These are phyloP conservation scores for Colletotrichum limetticola DNA, from an alignment of 2,329 filamentous ascomycete genomes.

Conservation along the genomic window DNA sequence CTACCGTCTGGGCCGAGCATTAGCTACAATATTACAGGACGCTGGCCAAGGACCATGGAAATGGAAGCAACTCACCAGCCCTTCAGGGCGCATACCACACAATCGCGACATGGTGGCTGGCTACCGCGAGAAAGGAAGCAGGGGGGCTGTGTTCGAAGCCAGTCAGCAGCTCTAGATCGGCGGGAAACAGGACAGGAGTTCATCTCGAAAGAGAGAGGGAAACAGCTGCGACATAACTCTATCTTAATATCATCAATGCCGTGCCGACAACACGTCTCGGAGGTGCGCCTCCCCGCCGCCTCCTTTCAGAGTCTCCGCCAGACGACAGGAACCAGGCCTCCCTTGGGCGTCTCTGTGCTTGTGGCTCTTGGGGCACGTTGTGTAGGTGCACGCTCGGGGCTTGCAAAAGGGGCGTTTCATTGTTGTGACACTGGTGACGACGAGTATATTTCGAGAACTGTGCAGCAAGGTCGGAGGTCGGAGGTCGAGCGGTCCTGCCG, in stretches of 20 bases:
- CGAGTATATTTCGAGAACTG: constrained; percentile 31
- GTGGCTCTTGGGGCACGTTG: constrained; percentile 20
- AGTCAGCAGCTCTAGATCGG: constrained; percentile 20
- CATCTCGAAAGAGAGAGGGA: constrained; percentile 12
- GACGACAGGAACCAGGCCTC: not conserved
- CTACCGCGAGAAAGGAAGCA: constrained; percentile 14
- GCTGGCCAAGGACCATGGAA: not conserved
- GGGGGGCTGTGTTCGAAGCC: constrained; percentile 9
- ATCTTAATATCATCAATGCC: constrained; percentile 32
- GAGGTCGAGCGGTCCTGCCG: constrained; percentile 25
- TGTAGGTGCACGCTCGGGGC: constrained; percentile 31
- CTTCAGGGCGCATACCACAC: constrained; percentile 34
- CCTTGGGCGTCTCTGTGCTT: constrained; percentile 27
- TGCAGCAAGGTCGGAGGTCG: constrained; percentile 21
- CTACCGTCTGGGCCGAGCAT: constrained; percentile 5
- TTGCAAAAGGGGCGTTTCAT: constrained; percentile 33
- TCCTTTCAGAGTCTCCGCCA: not conserved
- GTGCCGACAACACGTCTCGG: constrained; percentile 21
- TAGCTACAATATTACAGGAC: not conserved
- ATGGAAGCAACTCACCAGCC: constrained; percentile 24
- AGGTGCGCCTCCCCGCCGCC: constrained; percentile 14
- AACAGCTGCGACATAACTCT: constrained; percentile 30
- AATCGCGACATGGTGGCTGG: constrained; percentile 31
- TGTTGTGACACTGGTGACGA: constrained; percentile 33
- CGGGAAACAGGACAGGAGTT: constrained; percentile 29